Percentiles rank a stretch among this genome's conserved stretches.
phyloP scores from a whole-genome alignment of 225 moss, liverwort and hornwort species.

The Rhytidiadelphus loreus region DNA sequence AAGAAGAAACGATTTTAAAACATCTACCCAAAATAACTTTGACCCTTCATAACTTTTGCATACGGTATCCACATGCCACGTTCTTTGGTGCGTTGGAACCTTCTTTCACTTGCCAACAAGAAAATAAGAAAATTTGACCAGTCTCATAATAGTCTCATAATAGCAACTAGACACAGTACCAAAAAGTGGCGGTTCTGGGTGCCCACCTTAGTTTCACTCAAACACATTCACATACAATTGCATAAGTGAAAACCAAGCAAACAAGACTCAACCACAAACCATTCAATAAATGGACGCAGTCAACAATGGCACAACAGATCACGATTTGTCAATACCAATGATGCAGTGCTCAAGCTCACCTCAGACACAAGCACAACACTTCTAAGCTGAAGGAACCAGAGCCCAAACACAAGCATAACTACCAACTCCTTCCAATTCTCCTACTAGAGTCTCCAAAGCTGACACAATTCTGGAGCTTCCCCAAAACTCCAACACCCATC shows the following conservation, averaged over 20 bases:
- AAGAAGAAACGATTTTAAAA: not conserved
- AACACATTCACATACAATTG: not conserved
- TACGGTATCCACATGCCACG: accelerated
- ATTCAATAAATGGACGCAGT: not conserved
- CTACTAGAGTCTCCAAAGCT: not conserved
- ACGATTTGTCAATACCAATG: not conserved
- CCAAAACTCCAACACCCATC: not conserved
- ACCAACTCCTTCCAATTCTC: not conserved
- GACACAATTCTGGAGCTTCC: not conserved
- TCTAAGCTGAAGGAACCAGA: not conserved
- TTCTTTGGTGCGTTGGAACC: not conserved
- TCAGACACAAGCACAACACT: not conserved
- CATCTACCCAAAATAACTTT: not conserved
- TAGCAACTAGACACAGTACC: not conserved
- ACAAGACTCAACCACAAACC: not conserved
- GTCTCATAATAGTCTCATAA: not conserved
- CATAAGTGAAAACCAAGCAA: not conserved
- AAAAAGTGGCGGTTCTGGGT: not conserved
- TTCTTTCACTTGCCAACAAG: not conserved
- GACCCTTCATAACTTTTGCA: not conserved
- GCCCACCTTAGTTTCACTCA: not conserved
- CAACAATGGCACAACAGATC: not conserved
- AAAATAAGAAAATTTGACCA: not conserved
- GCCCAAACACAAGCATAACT: not conserved
- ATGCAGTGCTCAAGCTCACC: not conserved